Conservation (phyloP, 1,139 yeast genomes). For the Cylindricascospora bacillispora region DNA sequence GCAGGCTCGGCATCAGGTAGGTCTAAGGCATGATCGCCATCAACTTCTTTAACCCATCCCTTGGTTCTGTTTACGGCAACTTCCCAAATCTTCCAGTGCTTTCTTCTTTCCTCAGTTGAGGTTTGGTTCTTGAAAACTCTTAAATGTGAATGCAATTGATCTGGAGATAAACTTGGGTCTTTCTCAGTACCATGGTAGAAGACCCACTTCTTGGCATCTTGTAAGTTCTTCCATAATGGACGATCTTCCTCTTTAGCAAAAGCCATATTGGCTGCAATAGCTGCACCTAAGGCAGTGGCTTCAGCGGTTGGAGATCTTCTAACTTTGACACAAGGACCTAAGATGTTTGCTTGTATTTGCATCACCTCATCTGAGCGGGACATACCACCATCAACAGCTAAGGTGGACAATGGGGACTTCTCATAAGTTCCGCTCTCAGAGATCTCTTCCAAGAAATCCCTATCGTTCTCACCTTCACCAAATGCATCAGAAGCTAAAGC, state of each 20-base stretch:
- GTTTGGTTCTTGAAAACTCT: slow-evolving; percentile 43
- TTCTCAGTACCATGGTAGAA: slow-evolving; percentile 21
- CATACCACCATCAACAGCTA: slow-evolving; percentile 94
- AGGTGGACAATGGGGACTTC: slow-evolving; percentile 37
- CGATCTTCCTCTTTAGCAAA: slow-evolving; percentile 39
- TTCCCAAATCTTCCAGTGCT: slow-evolving; percentile 68
- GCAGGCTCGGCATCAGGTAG: not conserved
- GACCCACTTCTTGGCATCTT: slow-evolving; percentile 38
- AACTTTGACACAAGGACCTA: slow-evolving; percentile 77
- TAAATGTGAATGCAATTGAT: slow-evolving; percentile 9
- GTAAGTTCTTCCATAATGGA: slow-evolving; percentile 63
- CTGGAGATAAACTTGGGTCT: slow-evolving; percentile 8
- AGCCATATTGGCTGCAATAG: slow-evolving; percentile 86
- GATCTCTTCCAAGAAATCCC: slow-evolving; percentile 31
- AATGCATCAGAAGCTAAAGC: slow-evolving; percentile 82
- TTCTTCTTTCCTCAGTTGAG: slow-evolving; percentile 48
- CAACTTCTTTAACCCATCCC: slow-evolving; percentile 47
- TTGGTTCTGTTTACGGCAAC: slow-evolving; percentile 63
- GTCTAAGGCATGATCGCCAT: slow-evolving; percentile 6
- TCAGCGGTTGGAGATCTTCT: slow-evolving; percentile 73
- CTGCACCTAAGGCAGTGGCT: slow-evolving; percentile 94
- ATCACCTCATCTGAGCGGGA: slow-evolving; percentile 83
- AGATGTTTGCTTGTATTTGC: slow-evolving; percentile 87
- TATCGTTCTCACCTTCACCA: slow-evolving; percentile 28
- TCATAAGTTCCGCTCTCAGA: slow-evolving; percentile 25